Evolutionary conservation across 495 filamentous ascomycete genomes (phyloP).

Genomic region (Penicillium crystallinum): DNA sequence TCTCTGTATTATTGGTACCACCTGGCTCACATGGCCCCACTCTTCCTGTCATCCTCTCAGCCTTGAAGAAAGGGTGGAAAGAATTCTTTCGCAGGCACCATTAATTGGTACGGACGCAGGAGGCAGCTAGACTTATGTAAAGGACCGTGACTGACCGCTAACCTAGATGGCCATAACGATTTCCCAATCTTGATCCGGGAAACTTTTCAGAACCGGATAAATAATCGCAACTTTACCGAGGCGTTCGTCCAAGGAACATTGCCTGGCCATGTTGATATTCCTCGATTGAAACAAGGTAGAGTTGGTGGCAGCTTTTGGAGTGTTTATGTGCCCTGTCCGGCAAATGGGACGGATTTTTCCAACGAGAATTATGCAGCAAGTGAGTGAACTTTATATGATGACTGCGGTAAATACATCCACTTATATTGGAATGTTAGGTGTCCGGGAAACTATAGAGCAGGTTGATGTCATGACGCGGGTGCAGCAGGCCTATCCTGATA

Average conservation of each 20-base stretch:
- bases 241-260: slow-evolving; percentile 64
- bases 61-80: slow-evolving; percentile 61
- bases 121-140: background rate
- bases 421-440: slow-evolving; percentile 34
- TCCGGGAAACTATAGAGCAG: slow-evolving; percentile 73
- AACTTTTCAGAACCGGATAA: slow-evolving; percentile 72
- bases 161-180: slow-evolving; percentile 89
- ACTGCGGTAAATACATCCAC: background rate
- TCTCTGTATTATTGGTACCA: slow-evolving; percentile 7
- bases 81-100: slow-evolving; percentile 67
- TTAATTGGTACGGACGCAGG: slow-evolving; percentile 60
- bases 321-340: slow-evolving; percentile 74
- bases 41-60: slow-evolving; percentile 20
- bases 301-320: slow-evolving; percentile 83
- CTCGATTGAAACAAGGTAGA: slow-evolving; percentile 47
- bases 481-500: slow-evolving; percentile 57
- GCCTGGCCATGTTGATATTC: slow-evolving; percentile 71
- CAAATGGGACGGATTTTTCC: slow-evolving; percentile 64
- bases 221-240: slow-evolving; percentile 63
- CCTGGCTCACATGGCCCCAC: slow-evolving; percentile 16
- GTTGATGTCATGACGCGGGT: slow-evolving; percentile 77
- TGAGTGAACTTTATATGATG: slow-evolving; percentile 16
- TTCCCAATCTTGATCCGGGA: slow-evolving; percentile 66
- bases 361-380: slow-evolving; percentile 61
- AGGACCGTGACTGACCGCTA: background rate